Percentiles rank a stretch among this genome's conserved stretches.
Conservation (phyloP, 495 filamentous ascomycete species). For the Aspergillus ostianus region DNA sequence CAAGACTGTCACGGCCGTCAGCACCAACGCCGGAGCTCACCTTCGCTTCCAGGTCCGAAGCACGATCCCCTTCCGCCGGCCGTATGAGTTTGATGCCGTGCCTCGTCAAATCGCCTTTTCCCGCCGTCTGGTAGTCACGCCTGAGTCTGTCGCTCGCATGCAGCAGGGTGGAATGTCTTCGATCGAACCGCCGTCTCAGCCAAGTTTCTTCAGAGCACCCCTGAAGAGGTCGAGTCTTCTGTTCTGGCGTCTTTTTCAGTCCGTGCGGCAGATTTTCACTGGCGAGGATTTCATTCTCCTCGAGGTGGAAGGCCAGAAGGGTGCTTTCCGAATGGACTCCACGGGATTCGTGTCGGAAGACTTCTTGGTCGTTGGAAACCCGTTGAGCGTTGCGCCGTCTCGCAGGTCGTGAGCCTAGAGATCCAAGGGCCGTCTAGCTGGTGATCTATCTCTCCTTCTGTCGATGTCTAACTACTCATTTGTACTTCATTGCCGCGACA, state of each 20-base stretch:
- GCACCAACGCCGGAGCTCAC: conserved; percentile 27
- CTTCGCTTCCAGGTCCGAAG: conserved; percentile 40
- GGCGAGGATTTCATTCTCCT: conserved; percentile 47
- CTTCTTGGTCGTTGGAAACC: conserved; percentile 36
- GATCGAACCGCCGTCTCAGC: conserved; percentile 10
- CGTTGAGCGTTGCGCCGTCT: conserved; percentile 17
- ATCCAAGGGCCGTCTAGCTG: not conserved
- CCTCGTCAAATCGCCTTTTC: conserved; percentile 40
- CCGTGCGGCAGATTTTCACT: conserved; percentile 43
- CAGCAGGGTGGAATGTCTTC: conserved; percentile 10
- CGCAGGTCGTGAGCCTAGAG: not conserved
- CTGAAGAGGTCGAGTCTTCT: conserved; percentile 32
- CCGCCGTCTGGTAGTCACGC: conserved; percentile 30
- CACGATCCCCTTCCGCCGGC: conserved; percentile 41
- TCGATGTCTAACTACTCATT: not conserved
- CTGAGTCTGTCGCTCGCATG: conserved; percentile 24
- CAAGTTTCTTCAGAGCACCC: conserved; percentile 39
- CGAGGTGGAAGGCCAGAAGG: conserved; percentile 40
- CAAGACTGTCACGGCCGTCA: conserved; percentile 36
- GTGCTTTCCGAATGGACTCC: conserved; percentile 39
- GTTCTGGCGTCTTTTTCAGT: conserved; percentile 37
- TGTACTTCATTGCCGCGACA: conserved; percentile 10
- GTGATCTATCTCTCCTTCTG: not conserved
- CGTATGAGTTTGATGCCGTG: conserved; percentile 37
- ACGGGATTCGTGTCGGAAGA: conserved; percentile 39